Base-by-base conservation (phyloP, 2,329 filamentous ascomycete species). In the Lachnellula willkommii region DNA sequence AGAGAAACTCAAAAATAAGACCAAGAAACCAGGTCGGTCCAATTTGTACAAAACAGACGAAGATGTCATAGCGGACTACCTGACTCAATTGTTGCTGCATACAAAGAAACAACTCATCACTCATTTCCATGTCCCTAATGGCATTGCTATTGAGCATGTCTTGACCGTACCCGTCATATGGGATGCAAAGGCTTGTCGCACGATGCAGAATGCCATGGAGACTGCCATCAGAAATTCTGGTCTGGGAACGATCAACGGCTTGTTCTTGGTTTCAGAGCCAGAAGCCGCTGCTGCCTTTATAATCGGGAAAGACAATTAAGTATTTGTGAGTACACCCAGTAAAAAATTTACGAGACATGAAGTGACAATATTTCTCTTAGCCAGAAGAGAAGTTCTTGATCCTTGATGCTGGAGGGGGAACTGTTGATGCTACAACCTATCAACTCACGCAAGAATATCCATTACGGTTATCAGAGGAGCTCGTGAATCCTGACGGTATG, bases 391-490 rank as follows among this genome's bases (percentile, higher is more conserved):
- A 59, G 1, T 65, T 66, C 46, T 36, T 65, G 4, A 45, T 68
- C 15, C 40, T 68, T 4, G 62, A 65, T 51, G 54, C 59, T 50
- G 67, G 67, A 39, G 66, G 66, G 24, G 66, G 65, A 20, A 67
- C 65, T 12, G 65, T 67, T 17, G 67, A 69, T 49, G 56, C 57
- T 11, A 63, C 59, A 9, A 66, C 63, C 1, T 69, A 68, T 47
- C 61, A 51, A 11, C 59, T 69, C 11, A 60, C 52, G 37, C 48
- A 55, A 14, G 50, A 35, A 2, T 54, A 52, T 5, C 64, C 67
- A 4, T 51, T 67, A 17, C 50, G 63, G 35, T 52, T 69, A 12
- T 53, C 54, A 35, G 43, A 52, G 28, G 65, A 66, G 49, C 48
- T 60, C 6, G 60, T 64, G 12, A 35, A 50, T n/a, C 54, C 65